Evolutionary conservation across 2,329 filamentous ascomycete genomes (phyloP).

Genomic region (Sporothrix brunneoviolacea): DNA sequence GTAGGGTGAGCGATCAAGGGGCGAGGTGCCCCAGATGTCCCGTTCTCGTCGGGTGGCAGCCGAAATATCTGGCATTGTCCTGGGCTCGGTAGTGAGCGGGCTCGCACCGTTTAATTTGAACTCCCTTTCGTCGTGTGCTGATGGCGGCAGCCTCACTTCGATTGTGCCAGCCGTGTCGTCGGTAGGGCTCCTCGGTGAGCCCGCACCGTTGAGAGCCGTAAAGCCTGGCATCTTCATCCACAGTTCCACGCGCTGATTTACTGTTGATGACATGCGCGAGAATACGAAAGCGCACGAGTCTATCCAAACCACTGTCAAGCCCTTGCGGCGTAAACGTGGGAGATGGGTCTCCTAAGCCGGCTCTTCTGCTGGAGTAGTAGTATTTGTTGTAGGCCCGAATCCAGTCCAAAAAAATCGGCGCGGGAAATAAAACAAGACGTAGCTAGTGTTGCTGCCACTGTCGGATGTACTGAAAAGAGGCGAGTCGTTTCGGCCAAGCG

Average conservation of each 20-base stretch:
- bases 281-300: neutral
- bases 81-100: conserved; percentile 19
- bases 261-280: conserved; percentile 12
- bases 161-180: conserved; percentile 11
- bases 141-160: conserved; percentile 22
- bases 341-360: too few relatives aligned
- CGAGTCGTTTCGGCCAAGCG: neutral
- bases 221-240: conserved; percentile 42
- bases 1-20: conserved; percentile 36
- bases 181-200: conserved; percentile 32
- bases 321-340: too few relatives aligned
- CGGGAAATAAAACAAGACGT: neutral
- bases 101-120: conserved; percentile 13
- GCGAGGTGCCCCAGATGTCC: conserved; percentile 37
- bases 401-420: neutral
- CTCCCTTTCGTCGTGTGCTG: conserved; percentile 28
- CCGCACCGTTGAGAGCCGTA: conserved; percentile 41
- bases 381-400: too few relatives aligned
- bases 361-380: too few relatives aligned
- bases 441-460: too few relatives aligned
- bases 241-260: conserved; percentile 14
- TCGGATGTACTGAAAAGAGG: too few relatives aligned
- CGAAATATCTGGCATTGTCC: conserved; percentile 22
- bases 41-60: conserved; percentile 25
- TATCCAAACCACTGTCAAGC: too few relatives aligned